These are phyloP conservation scores for Chamaecrista fasciculata DNA, from an alignment of 306 rosid species.

Conservation along the genomic window DNA sequence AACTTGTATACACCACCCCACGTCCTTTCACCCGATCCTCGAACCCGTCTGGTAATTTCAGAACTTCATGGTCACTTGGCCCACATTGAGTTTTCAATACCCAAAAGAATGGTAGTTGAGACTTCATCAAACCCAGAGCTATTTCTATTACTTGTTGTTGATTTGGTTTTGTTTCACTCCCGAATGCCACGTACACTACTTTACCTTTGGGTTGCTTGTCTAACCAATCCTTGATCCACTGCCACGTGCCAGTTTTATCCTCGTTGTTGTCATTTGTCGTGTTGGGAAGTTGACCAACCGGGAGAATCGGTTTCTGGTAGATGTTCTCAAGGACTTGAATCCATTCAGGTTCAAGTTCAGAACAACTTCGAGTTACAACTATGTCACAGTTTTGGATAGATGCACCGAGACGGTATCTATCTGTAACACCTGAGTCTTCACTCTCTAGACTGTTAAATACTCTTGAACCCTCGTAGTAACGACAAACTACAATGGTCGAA, in stretches of 20 bases:
- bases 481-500: background rate
- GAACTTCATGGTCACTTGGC: background rate
- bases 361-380: too few species aligned
- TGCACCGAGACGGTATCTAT: too few species aligned
- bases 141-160: too few species aligned
- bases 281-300: background rate
- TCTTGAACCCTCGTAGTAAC: conserved; percentile 14
- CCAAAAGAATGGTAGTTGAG: too few species aligned
- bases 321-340: background rate
- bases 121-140: too few species aligned
- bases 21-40: conserved; percentile 35
- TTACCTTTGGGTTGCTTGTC: background rate
- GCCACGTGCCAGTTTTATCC: background rate
- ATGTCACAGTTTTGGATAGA: too few species aligned
- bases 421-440: too few species aligned
- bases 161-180: too few species aligned
- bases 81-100: background rate
- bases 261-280: background rate
- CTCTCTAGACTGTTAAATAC: background rate
- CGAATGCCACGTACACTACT: too few species aligned
- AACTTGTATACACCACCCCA: conserved; percentile 31
- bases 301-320: background rate
- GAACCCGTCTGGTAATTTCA: conserved; percentile 37
- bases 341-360: background rate
- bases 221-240: background rate